Evolutionary conservation across 495 filamentous ascomycete genomes (phyloP).

Genomic region (Penicillium pancosmium): DNA sequence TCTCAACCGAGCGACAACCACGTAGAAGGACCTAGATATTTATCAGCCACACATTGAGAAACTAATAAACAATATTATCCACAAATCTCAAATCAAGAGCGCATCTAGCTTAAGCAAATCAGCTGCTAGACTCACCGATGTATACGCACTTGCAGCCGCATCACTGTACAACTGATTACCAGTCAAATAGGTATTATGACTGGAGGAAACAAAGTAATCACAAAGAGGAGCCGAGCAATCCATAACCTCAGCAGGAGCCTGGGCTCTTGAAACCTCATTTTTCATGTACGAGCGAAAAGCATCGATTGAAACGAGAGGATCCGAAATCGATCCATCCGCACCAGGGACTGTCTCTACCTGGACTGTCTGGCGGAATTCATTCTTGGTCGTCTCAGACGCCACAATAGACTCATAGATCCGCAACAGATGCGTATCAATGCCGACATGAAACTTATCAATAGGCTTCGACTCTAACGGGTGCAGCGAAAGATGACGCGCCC

Average conservation of each 20-base stretch:
- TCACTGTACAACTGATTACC: constrained; percentile 90
- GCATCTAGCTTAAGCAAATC: background rate
- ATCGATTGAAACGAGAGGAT: constrained; percentile 43
- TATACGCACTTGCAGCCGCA: constrained; percentile 80
- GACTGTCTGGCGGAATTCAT: constrained; percentile 30
- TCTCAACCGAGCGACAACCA: constrained; percentile 92
- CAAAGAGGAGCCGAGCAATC: constrained; percentile 71
- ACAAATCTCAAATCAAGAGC: background rate
- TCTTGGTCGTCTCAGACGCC: constrained; percentile 9
- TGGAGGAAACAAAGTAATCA: constrained; percentile 88
- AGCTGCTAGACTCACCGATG: constrained; percentile 58
- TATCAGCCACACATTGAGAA: too few species aligned
- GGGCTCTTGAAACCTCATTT: constrained; percentile 50
- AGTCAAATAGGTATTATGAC: constrained; percentile 93
- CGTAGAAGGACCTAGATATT: constrained; percentile 61
- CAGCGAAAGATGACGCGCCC: constrained; percentile 23
- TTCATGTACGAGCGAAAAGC: constrained; percentile 65
- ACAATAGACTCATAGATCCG: constrained; percentile 35
- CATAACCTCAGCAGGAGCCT: constrained; percentile 35
- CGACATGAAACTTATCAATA: constrained; percentile 30
- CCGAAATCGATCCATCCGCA: constrained; percentile 1
- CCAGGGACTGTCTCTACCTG: constrained; percentile 22
- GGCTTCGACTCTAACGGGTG: constrained; percentile 13
- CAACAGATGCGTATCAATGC: constrained; percentile 33
- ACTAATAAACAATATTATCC: too few species aligned